These are phyloP conservation scores for Penicillium salamii DNA, from an alignment of 495 filamentous ascomycete species.

Conservation along the genomic window DNA sequence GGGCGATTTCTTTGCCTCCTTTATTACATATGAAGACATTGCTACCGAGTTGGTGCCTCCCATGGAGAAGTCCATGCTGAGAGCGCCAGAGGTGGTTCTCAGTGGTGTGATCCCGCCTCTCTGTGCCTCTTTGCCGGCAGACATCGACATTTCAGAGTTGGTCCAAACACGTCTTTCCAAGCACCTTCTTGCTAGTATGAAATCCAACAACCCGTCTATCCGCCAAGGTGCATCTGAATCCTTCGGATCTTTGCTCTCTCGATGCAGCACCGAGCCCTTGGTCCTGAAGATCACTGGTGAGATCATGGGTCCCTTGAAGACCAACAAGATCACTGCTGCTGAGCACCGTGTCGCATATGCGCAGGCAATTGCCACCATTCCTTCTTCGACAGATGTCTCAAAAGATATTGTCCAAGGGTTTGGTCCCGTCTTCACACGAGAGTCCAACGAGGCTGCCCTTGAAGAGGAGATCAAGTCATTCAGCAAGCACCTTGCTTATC, in stretches of 20 bases:
- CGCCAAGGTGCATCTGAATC: constrained; percentile 70
- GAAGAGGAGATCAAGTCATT: constrained; percentile 71
- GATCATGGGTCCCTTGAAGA: constrained; percentile 71
- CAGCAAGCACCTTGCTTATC: constrained; percentile 54
- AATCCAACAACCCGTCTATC: constrained; percentile 78
- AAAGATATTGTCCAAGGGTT: constrained; percentile 65
- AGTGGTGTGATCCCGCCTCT: constrained; percentile 70
- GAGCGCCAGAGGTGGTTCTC: constrained; percentile 86
- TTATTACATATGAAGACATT: constrained; percentile 73
- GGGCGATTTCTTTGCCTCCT: constrained; percentile 77
- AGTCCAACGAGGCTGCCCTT: constrained; percentile 81
- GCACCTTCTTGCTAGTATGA: constrained; percentile 80
- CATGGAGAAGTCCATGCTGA: constrained; percentile 81
- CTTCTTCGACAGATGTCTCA: constrained; percentile 53
- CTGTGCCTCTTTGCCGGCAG: constrained; percentile 61
- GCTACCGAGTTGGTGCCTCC: constrained; percentile 72
- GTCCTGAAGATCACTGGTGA: constrained; percentile 71
- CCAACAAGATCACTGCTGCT: constrained; percentile 72
- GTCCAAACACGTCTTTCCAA: constrained; percentile 71
- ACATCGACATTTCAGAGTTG: constrained; percentile 73
- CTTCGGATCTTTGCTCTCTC: constrained; percentile 61
- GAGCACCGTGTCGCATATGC: constrained; percentile 81
- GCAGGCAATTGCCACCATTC: constrained; percentile 67
- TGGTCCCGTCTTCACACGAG: constrained; percentile 63
- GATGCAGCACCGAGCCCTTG: constrained; percentile 52